Evolutionary conservation across 768 basidiomycete genomes (phyloP).

Genomic region (Pulveroboletus sp.): DNA sequence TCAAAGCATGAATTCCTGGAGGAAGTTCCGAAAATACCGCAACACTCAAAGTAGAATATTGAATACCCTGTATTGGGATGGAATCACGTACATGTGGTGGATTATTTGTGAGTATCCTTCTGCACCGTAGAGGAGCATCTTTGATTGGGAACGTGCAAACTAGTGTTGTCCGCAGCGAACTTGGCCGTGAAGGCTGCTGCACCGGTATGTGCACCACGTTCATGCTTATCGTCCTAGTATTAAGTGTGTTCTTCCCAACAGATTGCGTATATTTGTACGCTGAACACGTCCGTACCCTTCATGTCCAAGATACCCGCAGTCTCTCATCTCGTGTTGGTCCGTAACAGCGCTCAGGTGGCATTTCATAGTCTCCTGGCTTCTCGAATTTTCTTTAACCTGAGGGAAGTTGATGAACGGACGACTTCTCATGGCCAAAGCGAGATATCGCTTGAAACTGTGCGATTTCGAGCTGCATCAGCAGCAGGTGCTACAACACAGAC

Average conservation of each 20-base stretch:
- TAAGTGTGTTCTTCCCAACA: not conserved
- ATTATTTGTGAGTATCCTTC: slow-evolving; percentile 12
- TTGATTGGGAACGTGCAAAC: not conserved
- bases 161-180: slow-evolving; percentile 14
- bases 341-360: slow-evolving; percentile 23
- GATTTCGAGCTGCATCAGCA: not conserved
- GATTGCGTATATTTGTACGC: slow-evolving; percentile 9
- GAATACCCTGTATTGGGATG: slow-evolving; percentile 24
- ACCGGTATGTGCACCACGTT: slow-evolving; percentile 6
- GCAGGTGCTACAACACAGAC: not conserved
- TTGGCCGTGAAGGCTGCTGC: slow-evolving; percentile 11
- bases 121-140: not conserved
- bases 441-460: slow-evolving; percentile 4
- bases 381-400: slow-evolving; percentile 28
- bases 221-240: too few relatives aligned
- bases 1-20: slow-evolving; percentile 22
- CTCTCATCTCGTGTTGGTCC: slow-evolving; percentile 6
- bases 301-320: not conserved
- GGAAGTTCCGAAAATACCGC: slow-evolving; percentile 20
- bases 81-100: slow-evolving; percentile 23
- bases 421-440: not conserved
- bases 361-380: slow-evolving; percentile 22
- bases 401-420: slow-evolving; percentile 4
- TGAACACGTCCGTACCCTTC: slow-evolving; percentile 19
- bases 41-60: slow-evolving; percentile 9